Evolutionary conservation across 305 asterid genomes (phyloP).

Genomic region (Solanum aculeatissimum): DNA sequence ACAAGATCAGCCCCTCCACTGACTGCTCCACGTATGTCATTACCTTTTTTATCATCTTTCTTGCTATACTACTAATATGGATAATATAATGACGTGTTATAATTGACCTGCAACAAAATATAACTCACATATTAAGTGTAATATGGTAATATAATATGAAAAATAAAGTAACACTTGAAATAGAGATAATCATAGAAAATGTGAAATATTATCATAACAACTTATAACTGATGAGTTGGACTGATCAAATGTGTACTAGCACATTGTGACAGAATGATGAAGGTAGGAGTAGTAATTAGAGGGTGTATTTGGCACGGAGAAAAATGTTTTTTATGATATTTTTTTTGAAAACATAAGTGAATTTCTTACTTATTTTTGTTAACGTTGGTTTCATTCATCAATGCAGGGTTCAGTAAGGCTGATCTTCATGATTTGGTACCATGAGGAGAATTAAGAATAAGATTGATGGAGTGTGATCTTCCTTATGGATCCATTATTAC

Average conservation of each 20-base stretch:
- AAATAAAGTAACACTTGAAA: too few species aligned
- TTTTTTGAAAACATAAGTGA: background rate
- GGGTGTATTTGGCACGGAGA: background rate
- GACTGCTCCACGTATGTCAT: constrained; percentile 1
- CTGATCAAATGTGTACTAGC: background rate
- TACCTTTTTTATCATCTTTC: background rate
- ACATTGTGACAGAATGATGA: background rate
- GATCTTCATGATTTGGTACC: background rate
- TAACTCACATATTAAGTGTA: background rate
- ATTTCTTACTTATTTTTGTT: background rate
- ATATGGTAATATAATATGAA: background rate
- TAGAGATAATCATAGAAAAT: too few species aligned
- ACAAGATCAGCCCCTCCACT: background rate
- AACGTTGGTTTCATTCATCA: background rate
- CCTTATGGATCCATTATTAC: background rate
- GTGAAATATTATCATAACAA: too few species aligned
- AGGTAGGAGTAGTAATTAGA: background rate
- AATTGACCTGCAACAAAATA: background rate
- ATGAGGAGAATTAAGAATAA: background rate
- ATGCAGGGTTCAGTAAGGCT: background rate
- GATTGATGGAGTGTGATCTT: background rate
- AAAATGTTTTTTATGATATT: too few species aligned
- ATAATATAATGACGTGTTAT: background rate
- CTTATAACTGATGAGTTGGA: background rate
- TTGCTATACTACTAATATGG: background rate